These are phyloP conservation scores for Centrapalus pauciflorus DNA, from an alignment of 129 eudicot genomes.

Conservation along the genomic window DNA sequence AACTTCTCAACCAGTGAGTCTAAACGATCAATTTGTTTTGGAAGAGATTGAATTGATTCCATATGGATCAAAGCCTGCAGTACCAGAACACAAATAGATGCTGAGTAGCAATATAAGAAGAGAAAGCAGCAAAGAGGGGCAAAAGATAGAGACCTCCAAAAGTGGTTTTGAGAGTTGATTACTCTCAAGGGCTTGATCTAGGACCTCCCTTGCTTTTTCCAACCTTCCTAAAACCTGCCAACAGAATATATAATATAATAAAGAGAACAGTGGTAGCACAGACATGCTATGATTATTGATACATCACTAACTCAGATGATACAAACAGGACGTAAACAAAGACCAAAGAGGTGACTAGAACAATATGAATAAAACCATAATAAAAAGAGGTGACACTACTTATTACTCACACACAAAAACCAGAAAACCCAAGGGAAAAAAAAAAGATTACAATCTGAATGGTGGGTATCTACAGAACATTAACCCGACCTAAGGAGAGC, in stretches of 20 bases:
- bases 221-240: conserved; percentile 70
- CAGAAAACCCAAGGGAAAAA: too few relatives aligned
- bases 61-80: conserved; percentile 87
- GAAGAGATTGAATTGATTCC: conserved; percentile 69
- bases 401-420: neutral
- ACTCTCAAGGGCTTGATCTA: conserved; percentile 70
- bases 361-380: too few relatives aligned
- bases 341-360: neutral
- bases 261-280: neutral
- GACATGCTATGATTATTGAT: neutral
- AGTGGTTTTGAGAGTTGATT: conserved; percentile 81
- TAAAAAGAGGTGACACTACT: too few relatives aligned
- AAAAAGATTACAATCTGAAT: too few relatives aligned
- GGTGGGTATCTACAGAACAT: too few relatives aligned
- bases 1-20: conserved; percentile 84
- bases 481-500: too few relatives aligned
- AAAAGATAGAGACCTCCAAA: conserved; percentile 64
- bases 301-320: neutral
- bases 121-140: neutral
- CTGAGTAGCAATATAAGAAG: neutral
- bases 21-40: conserved; percentile 69
- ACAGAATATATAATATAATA: neutral
- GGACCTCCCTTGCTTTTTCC: conserved; percentile 88
- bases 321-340: neutral
- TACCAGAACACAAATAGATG: conserved; percentile 6